phyloP scores from a whole-genome alignment of 805 yeast species.

The Schwanniomyces vanrijiae region DNA sequence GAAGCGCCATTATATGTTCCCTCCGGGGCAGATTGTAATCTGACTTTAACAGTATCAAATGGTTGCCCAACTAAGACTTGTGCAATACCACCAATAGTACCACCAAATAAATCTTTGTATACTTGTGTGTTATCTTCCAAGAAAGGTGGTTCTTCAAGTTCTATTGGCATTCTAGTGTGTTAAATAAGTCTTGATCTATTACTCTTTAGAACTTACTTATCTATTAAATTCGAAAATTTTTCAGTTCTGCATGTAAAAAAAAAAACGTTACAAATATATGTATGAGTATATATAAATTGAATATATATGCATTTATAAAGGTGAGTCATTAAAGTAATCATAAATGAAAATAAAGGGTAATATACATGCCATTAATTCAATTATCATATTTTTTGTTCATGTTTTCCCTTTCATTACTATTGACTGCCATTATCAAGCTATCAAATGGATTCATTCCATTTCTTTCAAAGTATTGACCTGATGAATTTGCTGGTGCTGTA shows the following conservation, averaged over 20 bases:
- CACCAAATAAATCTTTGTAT: slow-evolving; percentile 79
- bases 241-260: neutral
- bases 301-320: slow-evolving; percentile 59
- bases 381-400: neutral
- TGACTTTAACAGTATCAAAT: slow-evolving; percentile 90
- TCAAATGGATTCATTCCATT: slow-evolving; percentile 40
- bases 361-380: neutral
- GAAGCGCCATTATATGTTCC: slow-evolving; percentile 72
- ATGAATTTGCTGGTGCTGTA: slow-evolving; percentile 31
- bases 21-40: slow-evolving; percentile 83
- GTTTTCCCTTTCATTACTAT: slow-evolving; percentile 2
- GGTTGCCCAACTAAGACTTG: slow-evolving; percentile 97
- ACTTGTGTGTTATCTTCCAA: slow-evolving; percentile 44
- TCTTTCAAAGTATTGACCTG: slow-evolving; percentile 33
- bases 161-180: slow-evolving; percentile 33
- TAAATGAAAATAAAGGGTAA: neutral
- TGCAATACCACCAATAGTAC: slow-evolving; percentile 93
- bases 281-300: slow-evolving; percentile 45
- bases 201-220: neutral
- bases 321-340: neutral
- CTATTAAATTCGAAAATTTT: neutral
- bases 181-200: neutral
- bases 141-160: slow-evolving; percentile 43
- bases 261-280: neutral
- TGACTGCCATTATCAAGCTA: slow-evolving; percentile 33